A percentile compares a stretch with the other conserved stretches of the same genome.
Evolutionary conservation across 23 red algal genomes (phyloP).

Genomic region (Gracilaria gracilis): DNA sequence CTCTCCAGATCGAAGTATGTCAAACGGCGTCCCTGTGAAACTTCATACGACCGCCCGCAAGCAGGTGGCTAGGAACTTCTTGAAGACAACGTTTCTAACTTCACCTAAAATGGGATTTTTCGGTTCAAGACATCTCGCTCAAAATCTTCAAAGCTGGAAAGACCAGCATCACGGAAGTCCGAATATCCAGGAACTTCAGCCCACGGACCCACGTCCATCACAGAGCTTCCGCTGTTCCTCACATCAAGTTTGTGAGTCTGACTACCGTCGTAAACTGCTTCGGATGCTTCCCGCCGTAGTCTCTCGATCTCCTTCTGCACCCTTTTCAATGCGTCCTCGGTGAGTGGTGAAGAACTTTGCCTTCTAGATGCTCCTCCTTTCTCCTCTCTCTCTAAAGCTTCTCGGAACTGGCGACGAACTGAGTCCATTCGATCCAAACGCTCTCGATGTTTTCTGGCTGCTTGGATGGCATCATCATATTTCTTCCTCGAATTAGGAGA

Average conservation of each 20-base stretch:
- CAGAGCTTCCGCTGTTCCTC: neutral
- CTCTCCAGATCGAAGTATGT: too few species aligned
- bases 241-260: neutral
- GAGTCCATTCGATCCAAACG: constrained; percentile 48
- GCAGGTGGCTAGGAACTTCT: too few species aligned
- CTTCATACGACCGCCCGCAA: too few species aligned
- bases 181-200: constrained; percentile 31
- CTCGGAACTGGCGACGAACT: constrained; percentile 30
- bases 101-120: constrained; percentile 45
- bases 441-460: constrained; percentile 22
- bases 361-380: neutral
- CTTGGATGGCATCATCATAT: constrained; percentile 72
- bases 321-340: constrained; percentile 40
- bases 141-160: constrained; percentile 38
- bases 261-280: neutral
- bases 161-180: constrained; percentile 12
- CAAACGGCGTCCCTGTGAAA: neutral
- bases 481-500: constrained; percentile 80
- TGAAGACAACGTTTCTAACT: too few species aligned
- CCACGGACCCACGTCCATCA: constrained; percentile 25
- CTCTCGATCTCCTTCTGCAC: constrained; percentile 69
- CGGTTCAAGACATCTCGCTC: constrained; percentile 29
- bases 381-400: constrained; percentile 42
- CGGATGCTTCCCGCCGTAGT: constrained; percentile 41
- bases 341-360: neutral